Conservation (phyloP, 2,329 filamentous ascomycete species). For the Colletotrichum sp. region DNA sequence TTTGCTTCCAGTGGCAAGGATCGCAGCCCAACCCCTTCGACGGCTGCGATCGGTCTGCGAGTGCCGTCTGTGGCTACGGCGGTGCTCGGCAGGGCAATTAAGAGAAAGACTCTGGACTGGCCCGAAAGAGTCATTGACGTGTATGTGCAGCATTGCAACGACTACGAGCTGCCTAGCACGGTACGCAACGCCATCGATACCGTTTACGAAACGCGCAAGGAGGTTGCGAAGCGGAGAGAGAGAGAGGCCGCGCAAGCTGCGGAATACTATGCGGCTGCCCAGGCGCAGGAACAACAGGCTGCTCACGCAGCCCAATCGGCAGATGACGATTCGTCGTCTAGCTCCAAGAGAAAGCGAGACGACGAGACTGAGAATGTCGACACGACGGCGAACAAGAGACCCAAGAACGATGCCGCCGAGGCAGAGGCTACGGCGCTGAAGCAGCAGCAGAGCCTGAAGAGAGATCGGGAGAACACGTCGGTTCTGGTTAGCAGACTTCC, state of each 20-base stretch:
- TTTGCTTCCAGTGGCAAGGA: constrained; percentile 56
- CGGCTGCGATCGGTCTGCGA: constrained; percentile 53
- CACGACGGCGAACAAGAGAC: constrained; percentile 70
- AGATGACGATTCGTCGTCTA: constrained; percentile 40
- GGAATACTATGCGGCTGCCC: constrained; percentile 53
- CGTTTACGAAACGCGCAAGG: constrained; percentile 71
- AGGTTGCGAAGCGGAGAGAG: constrained; percentile 67
- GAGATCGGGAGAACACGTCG: constrained; percentile 90
- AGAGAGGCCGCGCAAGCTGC: constrained; percentile 68
- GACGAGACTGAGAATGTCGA: constrained; percentile 53
- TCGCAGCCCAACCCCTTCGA: constrained; percentile 57
- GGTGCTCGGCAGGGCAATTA: constrained; percentile 75
- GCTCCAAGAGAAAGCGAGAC: constrained; percentile 78
- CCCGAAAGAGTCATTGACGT: constrained; percentile 78
- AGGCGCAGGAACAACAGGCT: constrained; percentile 36
- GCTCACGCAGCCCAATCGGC: constrained; percentile 30
- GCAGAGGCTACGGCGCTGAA: constrained; percentile 37
- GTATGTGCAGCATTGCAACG: constrained; percentile 82
- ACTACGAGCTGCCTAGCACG: constrained; percentile 81
- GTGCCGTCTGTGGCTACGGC: constrained; percentile 77
- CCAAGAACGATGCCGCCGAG: constrained; percentile 51
- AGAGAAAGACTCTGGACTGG: constrained; percentile 70
- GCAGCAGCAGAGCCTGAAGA: constrained; percentile 56
- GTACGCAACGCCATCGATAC: constrained; percentile 77
- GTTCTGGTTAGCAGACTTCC: constrained; percentile 84